Base-by-base conservation (phyloP, 352 stramenopile species). In the Thraustochytrium striatum region DNA sequence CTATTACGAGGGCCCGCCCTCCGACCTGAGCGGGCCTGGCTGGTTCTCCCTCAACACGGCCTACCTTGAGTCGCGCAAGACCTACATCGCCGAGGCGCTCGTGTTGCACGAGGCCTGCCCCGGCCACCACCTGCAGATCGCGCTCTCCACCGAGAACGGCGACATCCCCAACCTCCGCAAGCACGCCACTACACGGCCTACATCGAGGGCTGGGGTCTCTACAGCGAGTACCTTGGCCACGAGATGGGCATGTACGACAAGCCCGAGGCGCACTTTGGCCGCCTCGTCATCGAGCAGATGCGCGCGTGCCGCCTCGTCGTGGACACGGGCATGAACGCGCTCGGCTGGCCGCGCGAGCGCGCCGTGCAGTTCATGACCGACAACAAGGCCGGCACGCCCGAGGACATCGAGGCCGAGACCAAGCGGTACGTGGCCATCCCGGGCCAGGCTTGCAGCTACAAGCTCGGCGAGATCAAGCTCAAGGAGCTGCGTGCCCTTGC, bases 311-410 rank as follows among this genome's bases (percentile, higher is more conserved):
- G 85, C 33, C 69, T 87, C 13, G 84, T 88, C 25, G 85, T 88
- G 0, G 85, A 88, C 62, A 88, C 85, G 11, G 85, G 85, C 36
- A 87, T 87, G 83, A 83, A 87, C 81, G 59, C 81, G 3, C 25
- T 87, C 32, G 83, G 82, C 11, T 87, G 83, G 83, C 72, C 72
- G 9, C 33, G 69, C 16, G 79, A 87, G n/a, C 32, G 82, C 35
- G 85, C 85, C 3, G 55, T 85, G 1, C 50, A 86, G 57, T 87
- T 79, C 68, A 87, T 87, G 83, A 30, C 85, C 1, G 39, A 84
- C 7, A 86, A 87, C 65, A 86, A 81, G 7, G 85, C 85, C 19
- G 86, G 85, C 81, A 81, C 81, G 32, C 73, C 84, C 28, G 81
- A 87, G 28, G 85, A 87, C 81, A 81, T 82, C n/a, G 41, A 72